phyloP scores from a whole-genome alignment of 495 filamentous ascomycete genomes.

The Penicillium simplicissimum region DNA sequence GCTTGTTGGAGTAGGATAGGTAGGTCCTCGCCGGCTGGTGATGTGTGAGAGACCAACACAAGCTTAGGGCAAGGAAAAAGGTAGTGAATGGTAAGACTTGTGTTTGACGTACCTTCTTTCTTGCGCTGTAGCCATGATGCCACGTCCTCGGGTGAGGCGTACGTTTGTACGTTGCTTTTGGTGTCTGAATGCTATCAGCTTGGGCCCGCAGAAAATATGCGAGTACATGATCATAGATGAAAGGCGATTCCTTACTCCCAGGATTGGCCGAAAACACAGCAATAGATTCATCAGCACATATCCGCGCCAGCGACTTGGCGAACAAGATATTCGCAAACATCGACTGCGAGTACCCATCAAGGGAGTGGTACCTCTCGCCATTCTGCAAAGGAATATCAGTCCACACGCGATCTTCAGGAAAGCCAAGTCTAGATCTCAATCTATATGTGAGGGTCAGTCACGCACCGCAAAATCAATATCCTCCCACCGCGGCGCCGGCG shows the following conservation, averaged over 20 bases:
- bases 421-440: too few relatives aligned
- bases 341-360: conserved; percentile 30
- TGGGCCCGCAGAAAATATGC: background rate
- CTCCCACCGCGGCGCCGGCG: conserved; percentile 20
- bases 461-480: conserved; percentile 27
- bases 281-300: conserved; percentile 12
- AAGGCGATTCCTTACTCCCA: conserved; percentile 17
- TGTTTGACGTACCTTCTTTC: conserved; percentile 19
- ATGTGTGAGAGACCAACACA: background rate
- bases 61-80: background rate
- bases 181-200: conserved; percentile 18
- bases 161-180: conserved; percentile 22
- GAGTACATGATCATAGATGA: background rate
- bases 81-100: background rate
- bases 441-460: background rate
- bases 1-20: conserved; percentile 26
- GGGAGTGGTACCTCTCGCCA: conserved; percentile 24
- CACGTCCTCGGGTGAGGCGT: conserved; percentile 22
- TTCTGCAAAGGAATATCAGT: conserved; percentile 13
- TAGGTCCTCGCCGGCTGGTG: conserved; percentile 20
- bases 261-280: conserved; percentile 27
- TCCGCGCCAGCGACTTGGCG: conserved; percentile 21
- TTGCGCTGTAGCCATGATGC: conserved; percentile 25
- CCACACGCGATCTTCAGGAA: background rate
- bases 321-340: conserved; percentile 34